phyloP scores from a whole-genome alignment of 345 rosid genomes.

The Populus simonii region DNA sequence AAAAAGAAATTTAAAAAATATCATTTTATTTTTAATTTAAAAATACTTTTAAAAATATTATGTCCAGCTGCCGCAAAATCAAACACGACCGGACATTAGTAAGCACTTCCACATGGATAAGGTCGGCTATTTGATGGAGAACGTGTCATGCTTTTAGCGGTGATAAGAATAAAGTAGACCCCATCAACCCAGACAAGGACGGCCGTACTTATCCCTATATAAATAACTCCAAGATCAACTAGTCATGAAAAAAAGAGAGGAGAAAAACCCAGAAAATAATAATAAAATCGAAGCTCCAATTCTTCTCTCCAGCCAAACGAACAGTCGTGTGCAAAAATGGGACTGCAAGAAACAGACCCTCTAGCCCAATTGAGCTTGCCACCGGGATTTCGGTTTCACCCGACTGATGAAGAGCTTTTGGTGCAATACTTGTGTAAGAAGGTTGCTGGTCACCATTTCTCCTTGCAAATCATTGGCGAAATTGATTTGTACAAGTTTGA shows the following conservation, averaged over 20 bases:
- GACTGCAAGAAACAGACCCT: conserved; percentile 60
- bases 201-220: conserved; percentile 73
- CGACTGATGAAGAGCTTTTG: conserved; percentile 93
- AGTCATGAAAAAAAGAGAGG: background rate
- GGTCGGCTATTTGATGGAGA: conserved; percentile 31
- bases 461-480: conserved; percentile 69
- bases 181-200: conserved; percentile 38
- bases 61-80: too few relatives aligned
- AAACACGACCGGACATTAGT: too few relatives aligned
- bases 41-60: too few relatives aligned
- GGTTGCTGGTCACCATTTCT: conserved; percentile 76
- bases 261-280: background rate
- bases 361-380: conserved; percentile 80
- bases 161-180: conserved; percentile 28
- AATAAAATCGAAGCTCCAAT: background rate
- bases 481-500: conserved; percentile 90
- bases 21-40: too few relatives aligned
- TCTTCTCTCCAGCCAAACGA: background rate
- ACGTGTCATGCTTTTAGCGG: conserved; percentile 36
- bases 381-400: conserved; percentile 93
- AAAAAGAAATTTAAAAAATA: too few relatives aligned
- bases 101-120: conserved; percentile 19
- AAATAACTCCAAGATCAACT: background rate
- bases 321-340: conserved; percentile 38
- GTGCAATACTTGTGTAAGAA: conserved; percentile 81